phyloP scores from a whole-genome alignment of 2,329 filamentous ascomycete genomes.

The Pseudogymnoascus sp. region DNA sequence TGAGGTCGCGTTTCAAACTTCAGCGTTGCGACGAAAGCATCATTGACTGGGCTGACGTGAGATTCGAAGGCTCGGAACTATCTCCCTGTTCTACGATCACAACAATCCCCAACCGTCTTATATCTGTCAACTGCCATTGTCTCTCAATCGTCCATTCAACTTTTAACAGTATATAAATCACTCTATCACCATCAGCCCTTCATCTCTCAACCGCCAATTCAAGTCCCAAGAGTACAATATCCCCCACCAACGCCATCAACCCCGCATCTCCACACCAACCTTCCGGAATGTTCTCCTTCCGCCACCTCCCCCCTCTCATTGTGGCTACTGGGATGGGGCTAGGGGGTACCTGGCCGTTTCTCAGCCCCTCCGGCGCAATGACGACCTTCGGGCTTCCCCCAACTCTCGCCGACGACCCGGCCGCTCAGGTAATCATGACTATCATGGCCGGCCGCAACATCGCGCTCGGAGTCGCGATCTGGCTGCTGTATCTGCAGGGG shows the following conservation, averaged over 20 bases:
- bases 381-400: constrained; percentile 13
- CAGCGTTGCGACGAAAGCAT: background rate
- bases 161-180: too few species aligned
- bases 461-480: constrained; percentile 12
- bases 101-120: background rate
- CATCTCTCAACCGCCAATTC: background rate
- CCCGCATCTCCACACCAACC: background rate
- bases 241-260: background rate
- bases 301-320: background rate
- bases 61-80: background rate
- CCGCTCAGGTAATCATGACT: constrained; percentile 11
- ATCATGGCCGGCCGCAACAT: constrained; percentile 11
- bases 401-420: constrained; percentile 10
- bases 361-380: constrained; percentile 11
- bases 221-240: background rate
- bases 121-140: background rate
- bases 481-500: constrained; percentile 11
- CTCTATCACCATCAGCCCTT: too few species aligned
- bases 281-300: background rate
- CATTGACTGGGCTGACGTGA: background rate
- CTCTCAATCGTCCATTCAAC: background rate
- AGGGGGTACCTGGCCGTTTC: background rate
- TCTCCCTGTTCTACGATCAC: background rate
- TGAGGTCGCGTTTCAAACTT: background rate
- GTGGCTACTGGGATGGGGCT: background rate